Evolutionary conservation across 169 alveolate genomes (phyloP), one percentile per base, ranked within the genome.

Genomic region (Eimeria zaria): DNA sequence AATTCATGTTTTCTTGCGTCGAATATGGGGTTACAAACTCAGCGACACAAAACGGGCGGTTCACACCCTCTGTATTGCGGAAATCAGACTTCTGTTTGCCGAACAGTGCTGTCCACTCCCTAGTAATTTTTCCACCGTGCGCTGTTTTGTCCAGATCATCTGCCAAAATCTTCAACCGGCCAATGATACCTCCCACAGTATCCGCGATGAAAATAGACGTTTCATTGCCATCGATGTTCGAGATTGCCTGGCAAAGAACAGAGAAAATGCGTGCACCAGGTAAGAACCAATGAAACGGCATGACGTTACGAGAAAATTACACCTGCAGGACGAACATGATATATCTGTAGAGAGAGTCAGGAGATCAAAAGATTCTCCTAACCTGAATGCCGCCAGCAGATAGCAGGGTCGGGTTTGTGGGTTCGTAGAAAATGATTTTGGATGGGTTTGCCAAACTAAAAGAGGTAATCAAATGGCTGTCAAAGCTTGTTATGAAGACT

Each of bases 321-420:
- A 14, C 58, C 18, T 20, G 71, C 33, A 36, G n/a, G 76, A n/a
- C 41, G n/a, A 36, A 5, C 33, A 11, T 36, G 27, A 58, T 39
- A 1, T 9, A 55, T n/a, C 41, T 11, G 9, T 30, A 71, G 60
- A 58, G 51, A 20, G 62, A 60, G 48, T 46, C 48, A 20, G 27
- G n/a, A 30, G 11, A 18, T 51, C 41, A n/a, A 44, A 78, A 76
- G 44, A 11, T 7, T 7, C 16, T n/a, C 36, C 96, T 78, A 1
- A 91, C 96, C 92, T 81, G 81, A 39, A 93, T 80, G 53, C 96
- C 96, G 24, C 94, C 96, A 1, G 96, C 91, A 27, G 90, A 93
- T 1, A 93, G 96, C 83, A 93, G 83, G 7, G 90, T 88, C 41
- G 96, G 96, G 44, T 83, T 62, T 5, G 88, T 83, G 20, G 96